These are phyloP conservation scores for Erythrophleum fordii DNA, from an alignment of 306 rosid genomes.

Conservation along the genomic window DNA sequence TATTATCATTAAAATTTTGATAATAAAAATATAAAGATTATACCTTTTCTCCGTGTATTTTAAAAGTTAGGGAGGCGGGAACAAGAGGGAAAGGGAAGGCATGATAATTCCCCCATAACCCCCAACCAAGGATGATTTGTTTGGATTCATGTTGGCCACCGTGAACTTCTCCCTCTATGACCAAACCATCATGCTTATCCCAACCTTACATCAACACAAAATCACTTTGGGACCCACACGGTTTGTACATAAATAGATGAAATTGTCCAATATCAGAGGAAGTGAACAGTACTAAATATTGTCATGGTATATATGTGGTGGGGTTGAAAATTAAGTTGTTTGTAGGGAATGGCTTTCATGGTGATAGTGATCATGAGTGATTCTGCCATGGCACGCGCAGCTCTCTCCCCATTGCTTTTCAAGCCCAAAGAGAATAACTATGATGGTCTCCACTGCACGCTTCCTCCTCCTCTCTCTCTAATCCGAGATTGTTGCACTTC, in stretches of 20 bases:
- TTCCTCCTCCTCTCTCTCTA: background rate
- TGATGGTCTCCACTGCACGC: background rate
- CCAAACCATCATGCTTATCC: too few species aligned
- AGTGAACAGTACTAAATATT: too few species aligned
- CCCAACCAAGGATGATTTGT: conserved; percentile 49
- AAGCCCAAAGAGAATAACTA: background rate
- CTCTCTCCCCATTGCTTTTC: background rate
- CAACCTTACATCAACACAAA: too few species aligned
- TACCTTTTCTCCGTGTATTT: too few species aligned
- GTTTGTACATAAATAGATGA: too few species aligned
- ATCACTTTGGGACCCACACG: background rate
- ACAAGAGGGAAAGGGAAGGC: conserved; percentile 21
- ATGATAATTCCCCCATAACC: conserved; percentile 52
- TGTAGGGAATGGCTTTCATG: background rate
- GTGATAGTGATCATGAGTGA: background rate
- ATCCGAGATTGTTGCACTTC: too few species aligned
- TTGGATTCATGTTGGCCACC: conserved; percentile 55
- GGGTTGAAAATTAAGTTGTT: too few species aligned
- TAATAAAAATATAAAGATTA: too few species aligned
- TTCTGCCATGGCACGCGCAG: background rate
- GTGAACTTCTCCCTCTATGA: background rate
- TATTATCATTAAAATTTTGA: too few species aligned
- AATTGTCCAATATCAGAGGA: too few species aligned
- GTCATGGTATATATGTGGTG: too few species aligned
- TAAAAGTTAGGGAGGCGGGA: too few species aligned